These are phyloP conservation scores for Chamaenerion angustifolium DNA, from an alignment of 345 rosid genomes.

Conservation along the genomic window DNA sequence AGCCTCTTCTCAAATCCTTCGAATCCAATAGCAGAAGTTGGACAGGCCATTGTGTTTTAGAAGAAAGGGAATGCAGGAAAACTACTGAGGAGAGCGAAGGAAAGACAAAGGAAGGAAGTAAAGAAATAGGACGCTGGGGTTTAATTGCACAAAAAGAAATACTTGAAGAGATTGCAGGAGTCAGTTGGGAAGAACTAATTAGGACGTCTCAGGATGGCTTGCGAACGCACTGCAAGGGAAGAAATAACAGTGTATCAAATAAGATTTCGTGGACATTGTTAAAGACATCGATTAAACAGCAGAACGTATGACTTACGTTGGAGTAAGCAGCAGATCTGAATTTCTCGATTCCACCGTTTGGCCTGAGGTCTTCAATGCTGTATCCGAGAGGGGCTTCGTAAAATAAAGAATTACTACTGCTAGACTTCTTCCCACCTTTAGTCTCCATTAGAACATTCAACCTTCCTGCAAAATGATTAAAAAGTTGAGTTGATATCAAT, in stretches of 20 bases:
- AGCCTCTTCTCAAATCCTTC: constrained; percentile 97
- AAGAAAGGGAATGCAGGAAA: constrained; percentile 10
- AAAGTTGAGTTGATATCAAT: constrained; percentile 1
- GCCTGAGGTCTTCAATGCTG: constrained; percentile 96
- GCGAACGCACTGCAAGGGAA: constrained; percentile 53
- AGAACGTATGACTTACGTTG: constrained; percentile 6
- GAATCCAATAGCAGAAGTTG: constrained; percentile 72
- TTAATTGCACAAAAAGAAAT: neutral
- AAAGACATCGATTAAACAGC: neutral
- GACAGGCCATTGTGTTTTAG: constrained; percentile 39
- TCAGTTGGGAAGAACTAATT: constrained; percentile 5
- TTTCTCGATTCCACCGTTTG: constrained; percentile 97
- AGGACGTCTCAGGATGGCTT: constrained; percentile 59
- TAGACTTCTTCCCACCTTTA: constrained; percentile 88
- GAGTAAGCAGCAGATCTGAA: constrained; percentile 64
- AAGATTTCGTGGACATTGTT: neutral
- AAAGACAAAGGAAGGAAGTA: constrained; percentile 4
- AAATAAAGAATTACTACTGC: constrained; percentile 50
- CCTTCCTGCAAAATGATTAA: constrained; percentile 12
- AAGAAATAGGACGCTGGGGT: constrained; percentile 1
- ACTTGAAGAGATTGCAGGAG: too few species aligned
- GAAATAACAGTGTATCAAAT: neutral
- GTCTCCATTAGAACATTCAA: constrained; percentile 95
- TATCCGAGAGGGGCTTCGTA: constrained; percentile 99
- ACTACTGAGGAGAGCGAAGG: constrained; percentile 6